Evolutionary conservation across 257 asterid genomes (phyloP).

Genomic region (Cordia subcordata): DNA sequence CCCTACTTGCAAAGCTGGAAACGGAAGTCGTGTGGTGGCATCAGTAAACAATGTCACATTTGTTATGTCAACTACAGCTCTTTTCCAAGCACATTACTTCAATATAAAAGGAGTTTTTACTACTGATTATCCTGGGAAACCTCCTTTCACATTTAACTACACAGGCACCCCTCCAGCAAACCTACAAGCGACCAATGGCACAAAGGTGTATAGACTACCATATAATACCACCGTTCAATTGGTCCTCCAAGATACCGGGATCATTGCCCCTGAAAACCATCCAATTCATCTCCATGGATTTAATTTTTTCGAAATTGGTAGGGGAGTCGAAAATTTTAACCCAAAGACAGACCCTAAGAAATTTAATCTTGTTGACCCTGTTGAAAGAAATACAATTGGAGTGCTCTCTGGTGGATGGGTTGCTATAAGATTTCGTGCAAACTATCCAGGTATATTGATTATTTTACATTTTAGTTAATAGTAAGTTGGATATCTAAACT

Average conservation of each 20-base stretch:
- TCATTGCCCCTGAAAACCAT: constrained; percentile 74
- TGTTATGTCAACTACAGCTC: constrained; percentile 71
- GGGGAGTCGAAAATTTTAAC: constrained; percentile 68
- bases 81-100: constrained; percentile 64
- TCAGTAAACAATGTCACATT: constrained; percentile 72
- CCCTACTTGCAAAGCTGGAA: constrained; percentile 58
- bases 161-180: constrained; percentile 52
- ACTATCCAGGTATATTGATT: constrained; percentile 64
- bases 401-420: constrained; percentile 98
- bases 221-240: constrained; percentile 67
- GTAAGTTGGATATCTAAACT: no score
- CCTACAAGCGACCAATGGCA: constrained; percentile 48
- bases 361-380: constrained; percentile 81
- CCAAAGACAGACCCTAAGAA: constrained; percentile 47
- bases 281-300: constrained; percentile 89
- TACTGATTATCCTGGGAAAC: constrained; percentile 74
- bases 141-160: constrained; percentile 48
- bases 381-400: constrained; percentile 84
- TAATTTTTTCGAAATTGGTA: constrained; percentile 75
- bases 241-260: constrained; percentile 80
- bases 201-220: constrained; percentile 54
- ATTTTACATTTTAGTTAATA: no score
- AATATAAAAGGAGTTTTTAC: constrained; percentile 64
- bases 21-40: constrained; percentile 71
- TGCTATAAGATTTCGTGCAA: constrained; percentile 78